Evolutionary conservation across 2,329 filamentous ascomycete genomes (phyloP).

Genomic region (Raffaelea deltoideospora): DNA sequence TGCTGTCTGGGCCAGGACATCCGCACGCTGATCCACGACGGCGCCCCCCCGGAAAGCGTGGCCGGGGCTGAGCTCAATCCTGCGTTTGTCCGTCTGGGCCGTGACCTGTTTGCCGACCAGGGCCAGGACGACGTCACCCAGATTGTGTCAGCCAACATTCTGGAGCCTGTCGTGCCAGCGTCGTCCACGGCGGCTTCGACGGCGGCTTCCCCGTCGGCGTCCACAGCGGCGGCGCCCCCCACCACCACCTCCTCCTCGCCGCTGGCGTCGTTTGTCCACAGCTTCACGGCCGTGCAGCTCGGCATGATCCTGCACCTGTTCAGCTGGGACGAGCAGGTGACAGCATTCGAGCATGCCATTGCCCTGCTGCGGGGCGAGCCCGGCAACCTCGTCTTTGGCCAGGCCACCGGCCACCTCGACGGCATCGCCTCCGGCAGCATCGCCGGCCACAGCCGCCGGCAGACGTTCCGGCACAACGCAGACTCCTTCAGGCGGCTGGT

Average conservation of each 20-base stretch:
- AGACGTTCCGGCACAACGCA: constrained; percentile 16
- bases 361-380: constrained; percentile 14
- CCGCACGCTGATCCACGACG: constrained; percentile 23
- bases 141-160: constrained; percentile 17
- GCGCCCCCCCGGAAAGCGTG: constrained; percentile 14
- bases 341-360: constrained; percentile 13
- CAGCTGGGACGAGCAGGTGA: constrained; percentile 17
- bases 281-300: constrained; percentile 18
- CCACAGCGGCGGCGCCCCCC: too few relatives aligned
- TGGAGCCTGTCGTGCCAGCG: constrained; percentile 14
- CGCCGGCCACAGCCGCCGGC: constrained; percentile 4
- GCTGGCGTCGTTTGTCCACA: constrained; percentile 15
- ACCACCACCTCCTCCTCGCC: constrained; percentile 3
- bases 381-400: constrained; percentile 17
- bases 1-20: constrained; percentile 27
- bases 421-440: constrained; percentile 4
- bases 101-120: constrained; percentile 23
- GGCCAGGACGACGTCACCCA: constrained; percentile 12
- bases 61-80: constrained; percentile 20
- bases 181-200: too few relatives aligned
- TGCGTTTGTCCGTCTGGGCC: constrained; percentile 23
- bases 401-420: constrained; percentile 12
- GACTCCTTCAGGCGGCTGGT: constrained; percentile 9
- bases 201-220: constrained; percentile 8
- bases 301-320: constrained; percentile 25